Evolutionary conservation across 1,139 yeast species (phyloP), one percentile per base, ranked within the genome.

Genomic region (Taiozyma sp.): DNA sequence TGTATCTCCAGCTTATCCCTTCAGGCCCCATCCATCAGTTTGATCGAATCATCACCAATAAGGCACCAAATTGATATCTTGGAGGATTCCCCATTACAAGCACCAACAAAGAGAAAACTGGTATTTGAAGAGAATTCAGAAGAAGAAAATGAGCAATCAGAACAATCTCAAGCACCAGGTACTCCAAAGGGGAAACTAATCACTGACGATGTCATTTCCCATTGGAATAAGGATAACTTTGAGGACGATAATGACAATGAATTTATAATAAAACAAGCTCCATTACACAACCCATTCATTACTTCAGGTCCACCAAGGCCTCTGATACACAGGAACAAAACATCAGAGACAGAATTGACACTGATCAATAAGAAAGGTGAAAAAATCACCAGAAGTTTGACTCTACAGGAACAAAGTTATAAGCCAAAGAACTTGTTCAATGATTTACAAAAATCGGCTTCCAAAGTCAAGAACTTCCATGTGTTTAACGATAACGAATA

Each of bases 351-450:
- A 8, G 57, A 53, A 45, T 52, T 62, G 7, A 60, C 56, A n/a
- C 51, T 54, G 40, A 57, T 62, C 8, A 58, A 60, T 50, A 62
- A 60, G 49, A 61, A 57, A 47, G 65, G 65, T 24, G 61, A 61
- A 28, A 59, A 54, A 36, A 48, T 59, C 24, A 52, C 50, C 6
- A 55, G 57, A 44, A 49, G 50, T 42, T 44, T 54, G 38, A 48
- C 50, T 1, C 19, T 45, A 6, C 51, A 55, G 4, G 57, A 54
- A 12, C 39, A 46, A 23, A 42, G 49, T 14, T 54, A 54, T 28
- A 52, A 55, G 43, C 57, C 58, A 16, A 57, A 48, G 13, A 51
- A 48, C 14, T 32, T 55, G 24, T 52, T 54, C 22, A 43, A 38
- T 19, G 38, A 48, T 23, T 41, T 54, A 29, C 27, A 43, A 3